phyloP scores from a whole-genome alignment of 1,139 yeast genomes.

The Geotrichum australiense region DNA sequence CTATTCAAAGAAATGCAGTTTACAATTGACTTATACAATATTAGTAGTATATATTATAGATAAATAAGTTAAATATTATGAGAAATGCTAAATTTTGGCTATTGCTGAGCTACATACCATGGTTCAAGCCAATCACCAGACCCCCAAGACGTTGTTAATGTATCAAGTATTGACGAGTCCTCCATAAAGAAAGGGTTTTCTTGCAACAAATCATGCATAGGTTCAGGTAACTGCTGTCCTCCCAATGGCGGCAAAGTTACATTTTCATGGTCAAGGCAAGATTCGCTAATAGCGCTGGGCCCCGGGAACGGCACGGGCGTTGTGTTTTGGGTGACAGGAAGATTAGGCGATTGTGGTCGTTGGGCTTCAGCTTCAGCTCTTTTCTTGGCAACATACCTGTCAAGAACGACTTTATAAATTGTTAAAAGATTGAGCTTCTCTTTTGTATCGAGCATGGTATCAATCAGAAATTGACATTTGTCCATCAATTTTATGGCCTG shows the following conservation, averaged over 20 bases:
- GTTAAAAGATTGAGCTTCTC: not conserved
- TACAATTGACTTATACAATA: too few species aligned
- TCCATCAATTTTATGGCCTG: slow-evolving; percentile 15
- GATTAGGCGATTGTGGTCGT: not conserved
- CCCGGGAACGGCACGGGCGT: not conserved
- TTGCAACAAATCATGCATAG: not conserved
- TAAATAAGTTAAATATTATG: too few species aligned
- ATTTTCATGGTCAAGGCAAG: not conserved
- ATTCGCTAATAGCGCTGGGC: not conserved
- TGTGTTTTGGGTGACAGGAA: not conserved
- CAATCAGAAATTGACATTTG: not conserved
- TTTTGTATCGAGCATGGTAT: not conserved
- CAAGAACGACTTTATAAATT: not conserved
- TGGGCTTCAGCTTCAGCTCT: not conserved
- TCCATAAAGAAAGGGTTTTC: slow-evolving; percentile 6
- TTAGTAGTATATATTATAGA: too few species aligned
- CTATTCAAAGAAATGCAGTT: too few species aligned
- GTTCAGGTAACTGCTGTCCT: not conserved
- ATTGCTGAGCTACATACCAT: too few species aligned
- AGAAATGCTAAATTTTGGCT: too few species aligned
- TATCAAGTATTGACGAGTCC: slow-evolving; percentile 8
- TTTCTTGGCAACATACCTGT: slow-evolving; percentile 3
- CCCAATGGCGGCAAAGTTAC: slow-evolving; percentile 1
- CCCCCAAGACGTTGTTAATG: slow-evolving; percentile 3
- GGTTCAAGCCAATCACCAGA: not conserved